Conservation (phyloP, 2,329 filamentous ascomycete species). For the Parafenestella ontariensis region DNA sequence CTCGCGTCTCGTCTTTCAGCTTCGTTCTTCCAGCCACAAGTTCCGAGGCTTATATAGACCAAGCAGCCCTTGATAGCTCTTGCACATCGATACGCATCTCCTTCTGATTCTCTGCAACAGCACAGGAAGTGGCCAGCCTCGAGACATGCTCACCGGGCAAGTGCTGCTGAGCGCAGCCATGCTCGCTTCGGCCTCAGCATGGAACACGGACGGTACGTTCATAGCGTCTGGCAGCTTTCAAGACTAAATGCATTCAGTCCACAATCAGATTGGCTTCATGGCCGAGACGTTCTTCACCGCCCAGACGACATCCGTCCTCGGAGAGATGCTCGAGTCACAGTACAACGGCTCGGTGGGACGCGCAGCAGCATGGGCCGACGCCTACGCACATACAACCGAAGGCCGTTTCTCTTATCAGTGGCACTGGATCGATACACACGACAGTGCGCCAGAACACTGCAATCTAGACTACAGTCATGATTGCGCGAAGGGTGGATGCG, state of each 20-base stretch:
- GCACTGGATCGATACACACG: slow-evolving; percentile 51
- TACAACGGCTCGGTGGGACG: slow-evolving; percentile 50
- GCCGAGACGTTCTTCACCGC: slow-evolving; percentile 47
- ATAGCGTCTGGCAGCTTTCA: not conserved
- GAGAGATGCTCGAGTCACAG: slow-evolving; percentile 48
- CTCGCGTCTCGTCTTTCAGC: not conserved
- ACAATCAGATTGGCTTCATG: slow-evolving; percentile 52
- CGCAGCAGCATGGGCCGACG: slow-evolving; percentile 51
- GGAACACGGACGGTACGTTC: slow-evolving; percentile 43
- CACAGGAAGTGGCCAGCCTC: not conserved
- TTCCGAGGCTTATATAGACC: slow-evolving; percentile 1
- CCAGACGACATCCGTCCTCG: slow-evolving; percentile 40
- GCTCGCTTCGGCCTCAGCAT: slow-evolving; percentile 23
- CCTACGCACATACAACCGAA: slow-evolving; percentile 47
- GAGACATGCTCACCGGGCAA: not conserved
- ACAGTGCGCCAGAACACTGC: slow-evolving; percentile 44
- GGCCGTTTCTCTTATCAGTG: slow-evolving; percentile 53
- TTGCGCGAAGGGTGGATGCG: slow-evolving; percentile 49
- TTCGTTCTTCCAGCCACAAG: slow-evolving; percentile 1
- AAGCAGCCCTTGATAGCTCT: not conserved
- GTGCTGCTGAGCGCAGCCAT: slow-evolving; percentile 16
- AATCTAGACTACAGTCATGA: slow-evolving; percentile 47
- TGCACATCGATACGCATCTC: not conserved
- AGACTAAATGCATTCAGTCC: slow-evolving; percentile 34
- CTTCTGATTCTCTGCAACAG: not conserved